Percentiles rank a stretch among this genome's conserved stretches.
Conservation (phyloP, 164 flowering plant genomes). For the Kingdonia uniflora region DNA sequence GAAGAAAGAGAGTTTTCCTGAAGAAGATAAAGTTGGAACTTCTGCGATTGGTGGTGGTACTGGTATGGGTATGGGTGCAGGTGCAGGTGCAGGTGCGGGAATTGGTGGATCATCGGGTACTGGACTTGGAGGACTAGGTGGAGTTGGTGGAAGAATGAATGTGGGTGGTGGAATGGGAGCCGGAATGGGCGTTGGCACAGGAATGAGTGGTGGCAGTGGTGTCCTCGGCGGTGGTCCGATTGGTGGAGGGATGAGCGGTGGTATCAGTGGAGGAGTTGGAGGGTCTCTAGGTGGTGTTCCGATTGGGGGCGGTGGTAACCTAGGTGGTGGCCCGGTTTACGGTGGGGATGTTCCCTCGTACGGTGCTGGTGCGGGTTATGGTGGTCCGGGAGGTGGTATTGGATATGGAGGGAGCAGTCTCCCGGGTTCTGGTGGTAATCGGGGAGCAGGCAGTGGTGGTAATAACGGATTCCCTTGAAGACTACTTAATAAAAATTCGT, state of each 20-base stretch:
- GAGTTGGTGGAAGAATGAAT: background rate
- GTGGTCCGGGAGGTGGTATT: background rate
- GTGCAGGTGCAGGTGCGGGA: background rate
- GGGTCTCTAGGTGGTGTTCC: background rate
- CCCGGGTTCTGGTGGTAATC: background rate
- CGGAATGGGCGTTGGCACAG: background rate
- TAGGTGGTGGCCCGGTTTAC: background rate
- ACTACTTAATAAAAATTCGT: no score
- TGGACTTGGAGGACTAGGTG: background rate
- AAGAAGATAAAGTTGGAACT: background rate
- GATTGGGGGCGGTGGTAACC: background rate
- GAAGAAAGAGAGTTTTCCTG: background rate
- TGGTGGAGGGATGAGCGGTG: conserved; percentile 3
- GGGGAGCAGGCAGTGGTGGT: background rate
- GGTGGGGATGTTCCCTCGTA: background rate
- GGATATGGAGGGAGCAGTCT: background rate
- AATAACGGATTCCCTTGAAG: background rate
- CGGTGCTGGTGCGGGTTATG: background rate
- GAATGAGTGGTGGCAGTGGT: background rate
- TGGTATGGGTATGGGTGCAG: background rate
- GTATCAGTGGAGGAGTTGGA: conserved; percentile 5
- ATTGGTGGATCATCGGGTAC: background rate
- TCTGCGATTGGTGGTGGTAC: background rate
- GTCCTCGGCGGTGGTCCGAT: no score
- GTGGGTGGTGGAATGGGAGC: background rate